phyloP scores from a whole-genome alignment of 2,329 filamentous ascomycete genomes.

The Alternaria incomplexa region DNA sequence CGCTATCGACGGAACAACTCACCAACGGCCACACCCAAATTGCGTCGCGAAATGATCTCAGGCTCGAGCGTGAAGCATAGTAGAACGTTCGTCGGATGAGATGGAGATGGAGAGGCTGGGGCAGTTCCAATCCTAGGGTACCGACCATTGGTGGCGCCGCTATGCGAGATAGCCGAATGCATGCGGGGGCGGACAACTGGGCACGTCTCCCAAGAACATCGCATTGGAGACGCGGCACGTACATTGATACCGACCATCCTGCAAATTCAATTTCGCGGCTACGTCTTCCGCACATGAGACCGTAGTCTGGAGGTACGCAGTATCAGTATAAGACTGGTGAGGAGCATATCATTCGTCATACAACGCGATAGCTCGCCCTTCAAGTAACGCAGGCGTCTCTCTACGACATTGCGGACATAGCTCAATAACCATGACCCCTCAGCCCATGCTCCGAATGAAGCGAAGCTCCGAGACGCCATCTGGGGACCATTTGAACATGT shows the following conservation, averaged over 20 bases:
- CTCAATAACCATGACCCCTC: background rate
- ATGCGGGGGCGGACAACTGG: background rate
- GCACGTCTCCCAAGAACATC: too few species aligned
- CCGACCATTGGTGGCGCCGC: background rate
- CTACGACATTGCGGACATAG: background rate
- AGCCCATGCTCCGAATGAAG: background rate
- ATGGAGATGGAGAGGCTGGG: background rate
- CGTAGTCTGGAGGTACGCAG: fast-evolving
- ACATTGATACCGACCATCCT: background rate
- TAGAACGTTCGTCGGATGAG: too few species aligned
- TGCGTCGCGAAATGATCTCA: too few species aligned
- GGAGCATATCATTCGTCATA: fast-evolving
- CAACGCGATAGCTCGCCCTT: background rate
- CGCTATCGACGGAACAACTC: too few species aligned
- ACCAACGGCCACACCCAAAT: too few species aligned
- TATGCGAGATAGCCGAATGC: background rate
- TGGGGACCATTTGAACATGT: background rate
- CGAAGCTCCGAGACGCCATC: background rate
- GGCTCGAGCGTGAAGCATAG: too few species aligned
- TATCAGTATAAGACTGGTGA: background rate
- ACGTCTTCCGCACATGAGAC: background rate
- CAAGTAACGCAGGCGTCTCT: background rate
- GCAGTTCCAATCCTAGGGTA: background rate
- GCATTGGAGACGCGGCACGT: too few species aligned
- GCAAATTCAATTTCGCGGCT: fast-evolving